These are phyloP conservation scores for Penicillium chermesinum DNA, from an alignment of 495 filamentous ascomycete genomes.

Conservation along the genomic window DNA sequence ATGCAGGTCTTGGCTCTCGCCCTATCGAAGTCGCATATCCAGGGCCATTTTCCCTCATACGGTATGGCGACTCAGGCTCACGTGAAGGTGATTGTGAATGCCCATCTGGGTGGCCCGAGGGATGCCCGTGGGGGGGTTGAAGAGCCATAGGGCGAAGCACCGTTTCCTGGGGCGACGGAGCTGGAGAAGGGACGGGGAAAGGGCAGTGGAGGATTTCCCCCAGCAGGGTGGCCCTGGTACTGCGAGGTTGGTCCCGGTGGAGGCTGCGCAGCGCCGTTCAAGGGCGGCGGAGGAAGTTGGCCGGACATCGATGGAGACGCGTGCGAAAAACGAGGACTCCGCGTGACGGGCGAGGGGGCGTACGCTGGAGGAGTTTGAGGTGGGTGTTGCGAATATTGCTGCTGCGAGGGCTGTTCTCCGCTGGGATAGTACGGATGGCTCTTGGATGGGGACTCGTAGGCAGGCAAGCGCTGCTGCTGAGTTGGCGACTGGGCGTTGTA, in stretches of 20 bases:
- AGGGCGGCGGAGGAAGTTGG: slow-evolving; percentile 44
- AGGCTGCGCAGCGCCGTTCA: slow-evolving; percentile 48
- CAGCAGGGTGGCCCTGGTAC: slow-evolving; percentile 39
- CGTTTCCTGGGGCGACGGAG: slow-evolving; percentile 31
- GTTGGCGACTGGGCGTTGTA: slow-evolving; percentile 43
- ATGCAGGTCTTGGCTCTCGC: slow-evolving; percentile 29
- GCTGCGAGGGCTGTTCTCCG: slow-evolving; percentile 41
- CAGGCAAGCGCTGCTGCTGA: slow-evolving; percentile 36
- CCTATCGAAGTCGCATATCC: slow-evolving; percentile 27
- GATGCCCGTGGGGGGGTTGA: slow-evolving; percentile 44
- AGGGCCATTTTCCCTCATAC: slow-evolving; percentile 27
- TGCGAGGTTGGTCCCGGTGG: slow-evolving; percentile 40
- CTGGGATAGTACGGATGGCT: slow-evolving; percentile 49
- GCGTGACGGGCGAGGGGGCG: slow-evolving; percentile 49
- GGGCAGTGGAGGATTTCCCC: slow-evolving; percentile 30
- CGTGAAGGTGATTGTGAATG: slow-evolving; percentile 43
- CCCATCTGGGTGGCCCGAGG: slow-evolving; percentile 36
- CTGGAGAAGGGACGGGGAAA: slow-evolving; percentile 45
- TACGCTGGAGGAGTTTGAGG: slow-evolving; percentile 51
- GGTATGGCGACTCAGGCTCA: slow-evolving; percentile 37
- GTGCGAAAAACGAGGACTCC: slow-evolving; percentile 48
- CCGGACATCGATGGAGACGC: slow-evolving; percentile 49
- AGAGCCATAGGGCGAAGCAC: slow-evolving; percentile 36
- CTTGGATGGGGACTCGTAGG: slow-evolving; percentile 45
- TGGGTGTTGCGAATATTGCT: slow-evolving; percentile 44